Evolutionary conservation across 2,329 filamentous ascomycete species (phyloP), one percentile per base, ranked within the genome.

Genomic region (Neonectria punicea): DNA sequence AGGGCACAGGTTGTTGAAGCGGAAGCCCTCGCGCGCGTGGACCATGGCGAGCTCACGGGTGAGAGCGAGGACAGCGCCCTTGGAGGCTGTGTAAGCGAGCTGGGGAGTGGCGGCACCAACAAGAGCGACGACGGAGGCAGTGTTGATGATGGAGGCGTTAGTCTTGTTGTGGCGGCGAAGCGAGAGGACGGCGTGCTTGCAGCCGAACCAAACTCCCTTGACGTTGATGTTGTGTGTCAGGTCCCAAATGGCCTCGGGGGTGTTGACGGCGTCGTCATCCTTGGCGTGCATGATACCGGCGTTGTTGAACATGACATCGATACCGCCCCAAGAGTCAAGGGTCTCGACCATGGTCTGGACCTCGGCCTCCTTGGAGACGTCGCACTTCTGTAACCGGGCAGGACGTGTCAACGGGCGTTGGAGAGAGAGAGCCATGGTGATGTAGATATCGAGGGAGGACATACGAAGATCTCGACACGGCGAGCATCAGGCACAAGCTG

Each of bases 251-350:
- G 89, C 90, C 83, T 97, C 93, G 55, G 93, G 90, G 1, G 94
- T 97, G 78, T 91, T 88, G 78, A 97, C 84, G 53, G 94, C 93
- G 79, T 93, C 90, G 76, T 88, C 90, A 79, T 94, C 92, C 62
- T 91, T 85, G 53, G 89, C 90, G 82, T 97, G 94, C 94, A 98
- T 98, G 80, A 98, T 98, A 60, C 94, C 94, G 25, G 94, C 94
- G 79, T 98, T 98, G 89, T 98, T 98, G 89, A 97, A 98, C 74
- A 97, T 93, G 76, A 97, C 85, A 78, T 98, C 94, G 3, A 96
- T 81, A 49, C 94, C 94, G 76, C 94, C 94, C 92, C 93, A 97
- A 62, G 87, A 77, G 80, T 98, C 94, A 63, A 95, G 82, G 10
- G 87, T 82, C 71, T 92, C 91, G 57, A 97, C 85, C 77, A 92